Conservation (phyloP, 2,329 filamentous ascomycete species). For the Penicillium brasilianum region DNA sequence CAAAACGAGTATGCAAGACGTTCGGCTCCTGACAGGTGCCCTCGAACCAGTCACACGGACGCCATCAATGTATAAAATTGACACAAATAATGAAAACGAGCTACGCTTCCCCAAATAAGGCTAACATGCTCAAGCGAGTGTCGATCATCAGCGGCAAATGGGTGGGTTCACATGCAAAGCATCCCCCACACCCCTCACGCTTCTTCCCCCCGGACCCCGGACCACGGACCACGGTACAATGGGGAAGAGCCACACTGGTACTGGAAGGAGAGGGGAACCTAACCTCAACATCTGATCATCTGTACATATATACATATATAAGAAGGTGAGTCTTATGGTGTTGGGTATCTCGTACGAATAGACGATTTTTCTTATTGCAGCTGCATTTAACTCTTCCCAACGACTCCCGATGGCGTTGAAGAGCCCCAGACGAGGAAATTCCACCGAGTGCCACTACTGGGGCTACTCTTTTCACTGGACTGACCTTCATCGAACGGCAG, state of each 20-base stretch:
- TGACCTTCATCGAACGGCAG: constrained; percentile 63
- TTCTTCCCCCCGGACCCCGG: constrained; percentile 19
- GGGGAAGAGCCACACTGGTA: constrained; percentile 9
- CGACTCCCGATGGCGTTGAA: constrained; percentile 23
- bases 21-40: background rate
- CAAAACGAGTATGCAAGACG: background rate
- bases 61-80: background rate
- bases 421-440: constrained; percentile 18
- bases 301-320: constrained; percentile 6
- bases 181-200: constrained; percentile 15
- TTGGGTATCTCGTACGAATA: background rate
- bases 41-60: background rate
- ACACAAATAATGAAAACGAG: background rate
- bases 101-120: background rate
- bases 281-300: constrained; percentile 3
- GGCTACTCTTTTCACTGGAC: constrained; percentile 74
- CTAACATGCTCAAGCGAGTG: constrained; percentile 1
- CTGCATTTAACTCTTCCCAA: background rate
- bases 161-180: constrained; percentile 26
- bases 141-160: constrained; percentile 16
- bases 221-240: constrained; percentile 30
- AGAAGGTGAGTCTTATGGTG: background rate
- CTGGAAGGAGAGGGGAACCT: constrained; percentile 1
- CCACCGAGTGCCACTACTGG: constrained; percentile 53
- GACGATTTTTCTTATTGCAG: background rate